phyloP scores from a whole-genome alignment of 371 early-diverging fungal species.

The Parasitella parasitica region DNA sequence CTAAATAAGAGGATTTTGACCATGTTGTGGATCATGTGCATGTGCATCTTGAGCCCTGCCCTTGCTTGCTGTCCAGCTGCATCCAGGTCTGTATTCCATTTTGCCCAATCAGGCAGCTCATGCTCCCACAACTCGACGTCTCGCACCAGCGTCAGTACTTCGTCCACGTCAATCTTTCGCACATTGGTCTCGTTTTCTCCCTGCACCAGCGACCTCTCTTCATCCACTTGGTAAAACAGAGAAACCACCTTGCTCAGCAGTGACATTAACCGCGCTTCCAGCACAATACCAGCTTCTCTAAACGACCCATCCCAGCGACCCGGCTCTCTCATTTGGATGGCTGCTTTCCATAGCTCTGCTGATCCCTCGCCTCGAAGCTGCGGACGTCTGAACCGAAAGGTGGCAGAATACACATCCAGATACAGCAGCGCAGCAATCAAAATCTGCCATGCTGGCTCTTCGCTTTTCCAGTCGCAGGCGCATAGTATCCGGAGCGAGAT shows the following conservation, averaged over 20 bases:
- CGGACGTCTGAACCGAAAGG: conserved; percentile 9
- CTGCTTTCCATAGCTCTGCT: conserved; percentile 8
- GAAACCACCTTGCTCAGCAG: conserved; percentile 19
- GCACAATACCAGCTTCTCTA: conserved; percentile 9
- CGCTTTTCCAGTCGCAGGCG: background rate
- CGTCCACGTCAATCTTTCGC: conserved; percentile 48
- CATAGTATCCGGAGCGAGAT: conserved; percentile 15
- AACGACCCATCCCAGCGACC: background rate
- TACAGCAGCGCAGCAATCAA: conserved; percentile 18
- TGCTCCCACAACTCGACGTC: conserved; percentile 46
- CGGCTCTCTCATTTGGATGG: conserved; percentile 1
- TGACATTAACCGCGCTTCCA: conserved; percentile 16
- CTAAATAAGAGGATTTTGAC: conserved; percentile 40
- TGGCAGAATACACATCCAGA: conserved; percentile 24
- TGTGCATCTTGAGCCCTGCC: conserved; percentile 16
- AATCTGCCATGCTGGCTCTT: conserved; percentile 12
- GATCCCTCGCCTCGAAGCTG: conserved; percentile 16
- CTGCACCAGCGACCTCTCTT: background rate
- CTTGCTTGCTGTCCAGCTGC: background rate
- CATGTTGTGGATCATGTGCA: conserved; percentile 39
- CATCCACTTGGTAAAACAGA: conserved; percentile 20
- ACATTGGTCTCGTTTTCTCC: conserved; percentile 4
- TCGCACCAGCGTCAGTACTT: conserved; percentile 38
- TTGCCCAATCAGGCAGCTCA: conserved; percentile 30
- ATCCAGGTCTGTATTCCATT: conserved; percentile 16